phyloP scores from a whole-genome alignment of 2,329 filamentous ascomycete genomes.

The Blastomyces silverae region DNA sequence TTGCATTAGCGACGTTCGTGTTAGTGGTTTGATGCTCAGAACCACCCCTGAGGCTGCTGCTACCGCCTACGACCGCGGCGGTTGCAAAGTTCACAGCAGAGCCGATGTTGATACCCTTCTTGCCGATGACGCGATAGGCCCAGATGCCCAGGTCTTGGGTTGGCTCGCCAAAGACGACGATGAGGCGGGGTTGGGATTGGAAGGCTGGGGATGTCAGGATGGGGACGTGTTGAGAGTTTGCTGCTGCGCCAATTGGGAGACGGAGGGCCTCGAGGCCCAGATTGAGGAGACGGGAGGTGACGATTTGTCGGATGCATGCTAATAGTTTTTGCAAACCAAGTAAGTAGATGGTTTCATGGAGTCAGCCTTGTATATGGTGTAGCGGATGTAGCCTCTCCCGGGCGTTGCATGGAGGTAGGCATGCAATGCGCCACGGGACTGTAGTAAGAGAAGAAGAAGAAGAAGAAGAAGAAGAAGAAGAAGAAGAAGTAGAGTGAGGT shows the following conservation, averaged over 20 bases:
- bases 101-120: slow-evolving; percentile 62
- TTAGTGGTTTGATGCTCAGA: slow-evolving; percentile 23
- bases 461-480: too few relatives aligned
- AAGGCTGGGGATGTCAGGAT: slow-evolving; percentile 61
- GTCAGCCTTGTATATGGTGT: slow-evolving; percentile 2
- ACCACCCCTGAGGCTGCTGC: slow-evolving; percentile 31
- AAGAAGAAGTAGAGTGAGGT: background rate
- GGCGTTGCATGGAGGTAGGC: background rate
- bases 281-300: slow-evolving; percentile 55
- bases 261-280: slow-evolving; percentile 55
- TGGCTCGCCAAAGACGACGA: slow-evolving; percentile 68
- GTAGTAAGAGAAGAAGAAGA: background rate
- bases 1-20: background rate
- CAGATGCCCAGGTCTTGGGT: slow-evolving; percentile 67
- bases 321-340: background rate
- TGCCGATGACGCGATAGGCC: slow-evolving; percentile 59
- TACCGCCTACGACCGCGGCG: slow-evolving; percentile 32
- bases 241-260: slow-evolving; percentile 52
- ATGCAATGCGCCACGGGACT: background rate
- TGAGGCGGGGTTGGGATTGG: slow-evolving; percentile 52
- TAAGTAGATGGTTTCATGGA: background rate
- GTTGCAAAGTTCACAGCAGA: slow-evolving; percentile 60
- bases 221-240: slow-evolving; percentile 54
- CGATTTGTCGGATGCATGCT: slow-evolving; percentile 58
- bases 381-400: background rate